Evolutionary conservation across 441 rosid species (phyloP).

Genomic region (Adansonia rubrostipa): DNA sequence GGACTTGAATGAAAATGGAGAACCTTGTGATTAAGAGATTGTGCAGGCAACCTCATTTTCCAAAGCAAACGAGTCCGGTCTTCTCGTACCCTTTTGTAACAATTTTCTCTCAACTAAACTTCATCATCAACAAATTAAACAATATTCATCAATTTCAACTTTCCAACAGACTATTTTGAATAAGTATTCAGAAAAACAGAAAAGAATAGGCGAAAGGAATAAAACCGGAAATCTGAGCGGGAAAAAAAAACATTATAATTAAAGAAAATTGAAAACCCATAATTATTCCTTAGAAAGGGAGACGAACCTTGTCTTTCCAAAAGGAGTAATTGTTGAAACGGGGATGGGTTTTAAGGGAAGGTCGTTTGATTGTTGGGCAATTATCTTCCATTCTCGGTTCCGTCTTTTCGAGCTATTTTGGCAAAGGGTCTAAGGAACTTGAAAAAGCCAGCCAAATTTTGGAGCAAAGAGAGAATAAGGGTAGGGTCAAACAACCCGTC

Average conservation of each 20-base stretch:
- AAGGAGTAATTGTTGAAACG: conserved; percentile 39
- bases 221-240: not conserved
- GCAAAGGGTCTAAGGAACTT: not conserved
- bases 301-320: conserved; percentile 72
- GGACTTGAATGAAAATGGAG: not conserved
- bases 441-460: not conserved
- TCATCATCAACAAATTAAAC: not conserved
- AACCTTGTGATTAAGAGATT: conserved; percentile 58
- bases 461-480: conserved; percentile 6
- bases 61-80: conserved; percentile 74
- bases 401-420: not conserved
- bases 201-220: not conserved
- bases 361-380: conserved; percentile 37
- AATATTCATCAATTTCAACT: conserved; percentile 24
- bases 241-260: not conserved
- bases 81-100: conserved; percentile 74
- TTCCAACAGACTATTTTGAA: not conserved
- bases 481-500: not conserved
- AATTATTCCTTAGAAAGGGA: not conserved
- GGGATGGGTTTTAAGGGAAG: conserved; percentile 42
- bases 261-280: not conserved
- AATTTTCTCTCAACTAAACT: conserved; percentile 70
- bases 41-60: conserved; percentile 70
- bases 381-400: conserved; percentile 27
- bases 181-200: not conserved